Conservation (phyloP, 257 asterid genomes). For the Apocynum venetum region DNA sequence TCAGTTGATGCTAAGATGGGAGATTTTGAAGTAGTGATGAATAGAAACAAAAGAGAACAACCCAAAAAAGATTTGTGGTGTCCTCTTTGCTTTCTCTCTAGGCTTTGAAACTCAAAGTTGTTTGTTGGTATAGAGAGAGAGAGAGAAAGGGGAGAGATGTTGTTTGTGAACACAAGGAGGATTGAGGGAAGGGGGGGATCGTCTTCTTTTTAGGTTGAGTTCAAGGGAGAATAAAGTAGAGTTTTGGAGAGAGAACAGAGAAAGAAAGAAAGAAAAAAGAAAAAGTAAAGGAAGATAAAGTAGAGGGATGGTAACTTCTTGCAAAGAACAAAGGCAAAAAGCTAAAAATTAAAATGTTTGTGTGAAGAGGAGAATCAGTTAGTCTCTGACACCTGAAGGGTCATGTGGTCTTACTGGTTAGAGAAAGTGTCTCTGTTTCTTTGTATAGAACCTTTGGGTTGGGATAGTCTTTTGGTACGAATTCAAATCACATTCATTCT, state of each 20-base stretch:
- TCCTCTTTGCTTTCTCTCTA: conserved; percentile 3
- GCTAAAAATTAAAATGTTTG: conserved; percentile 29
- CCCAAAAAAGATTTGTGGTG: neutral
- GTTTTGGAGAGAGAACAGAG: conserved; percentile 46
- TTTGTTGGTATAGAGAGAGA: neutral
- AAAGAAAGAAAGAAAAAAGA: conserved; percentile 5
- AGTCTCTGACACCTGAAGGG: conserved; percentile 48
- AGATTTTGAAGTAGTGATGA: too few relatives aligned
- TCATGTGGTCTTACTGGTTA: conserved; percentile 33
- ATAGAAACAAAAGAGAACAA: too few relatives aligned
- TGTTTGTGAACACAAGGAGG: conserved; percentile 57
- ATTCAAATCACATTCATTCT: conserved; percentile 17
- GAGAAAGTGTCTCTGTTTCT: conserved; percentile 33
- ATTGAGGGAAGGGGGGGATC: conserved; percentile 26
- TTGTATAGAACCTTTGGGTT: conserved; percentile 33
- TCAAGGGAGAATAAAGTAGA: conserved; percentile 65
- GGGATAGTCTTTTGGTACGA: conserved; percentile 19
- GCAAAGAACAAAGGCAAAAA: conserved; percentile 62
- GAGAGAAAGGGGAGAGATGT: conserved; percentile 34
- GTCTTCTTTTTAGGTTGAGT: conserved; percentile 39
- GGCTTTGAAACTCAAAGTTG: conserved; percentile 27
- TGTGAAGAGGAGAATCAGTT: conserved; percentile 46
- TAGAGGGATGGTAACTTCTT: conserved; percentile 64
- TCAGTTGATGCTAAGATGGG: too few relatives aligned
- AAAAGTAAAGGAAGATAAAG: conserved; percentile 35